These are phyloP conservation scores for Pseudogymnoascus sp. DNA, from an alignment of 2,329 filamentous ascomycete species.

Conservation along the genomic window DNA sequence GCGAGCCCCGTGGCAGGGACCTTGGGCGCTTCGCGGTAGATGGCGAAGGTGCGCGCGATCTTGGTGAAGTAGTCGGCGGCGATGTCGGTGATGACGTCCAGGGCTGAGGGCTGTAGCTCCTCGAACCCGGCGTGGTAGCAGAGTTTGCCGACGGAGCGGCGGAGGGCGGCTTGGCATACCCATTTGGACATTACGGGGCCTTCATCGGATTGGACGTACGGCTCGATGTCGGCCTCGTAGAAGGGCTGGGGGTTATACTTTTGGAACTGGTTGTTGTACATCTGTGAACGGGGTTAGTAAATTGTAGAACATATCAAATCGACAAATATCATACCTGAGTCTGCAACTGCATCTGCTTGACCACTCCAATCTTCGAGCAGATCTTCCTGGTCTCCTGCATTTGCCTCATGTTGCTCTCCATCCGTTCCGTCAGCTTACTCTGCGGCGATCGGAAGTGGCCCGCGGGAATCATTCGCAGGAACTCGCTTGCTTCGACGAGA, in stretches of 20 bases:
- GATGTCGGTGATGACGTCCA: constrained; percentile 84
- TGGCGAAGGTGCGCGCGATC: constrained; percentile 68
- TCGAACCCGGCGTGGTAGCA: constrained; percentile 97
- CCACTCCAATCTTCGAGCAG: constrained; percentile 91
- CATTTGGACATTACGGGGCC: constrained; percentile 81
- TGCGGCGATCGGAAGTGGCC: constrained; percentile 70
- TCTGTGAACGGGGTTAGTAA: constrained; percentile 40
- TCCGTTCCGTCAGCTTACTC: constrained; percentile 66
- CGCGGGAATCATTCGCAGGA: constrained; percentile 66
- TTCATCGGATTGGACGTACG: constrained; percentile 84
- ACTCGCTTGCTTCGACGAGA: constrained; percentile 80
- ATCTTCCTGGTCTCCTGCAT: constrained; percentile 96
- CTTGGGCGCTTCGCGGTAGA: constrained; percentile 79
- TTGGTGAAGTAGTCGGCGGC: constrained; percentile 86
- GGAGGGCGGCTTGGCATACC: constrained; percentile 74
- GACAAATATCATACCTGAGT: constrained; percentile 60
- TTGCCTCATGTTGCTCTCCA: constrained; percentile 86
- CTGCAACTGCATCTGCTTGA: constrained; percentile 99
- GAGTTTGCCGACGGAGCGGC: constrained; percentile 86
- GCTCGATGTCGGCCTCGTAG: constrained; percentile 73
- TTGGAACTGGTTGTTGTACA: constrained; percentile 96
- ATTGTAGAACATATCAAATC: neutral
- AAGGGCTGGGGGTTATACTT: constrained; percentile 92
- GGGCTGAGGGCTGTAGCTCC: constrained; percentile 88
- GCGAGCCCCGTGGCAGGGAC: constrained; percentile 45